phyloP scores from a whole-genome alignment of 208 protist genomes.

The Wallacemonas collosoma region DNA sequence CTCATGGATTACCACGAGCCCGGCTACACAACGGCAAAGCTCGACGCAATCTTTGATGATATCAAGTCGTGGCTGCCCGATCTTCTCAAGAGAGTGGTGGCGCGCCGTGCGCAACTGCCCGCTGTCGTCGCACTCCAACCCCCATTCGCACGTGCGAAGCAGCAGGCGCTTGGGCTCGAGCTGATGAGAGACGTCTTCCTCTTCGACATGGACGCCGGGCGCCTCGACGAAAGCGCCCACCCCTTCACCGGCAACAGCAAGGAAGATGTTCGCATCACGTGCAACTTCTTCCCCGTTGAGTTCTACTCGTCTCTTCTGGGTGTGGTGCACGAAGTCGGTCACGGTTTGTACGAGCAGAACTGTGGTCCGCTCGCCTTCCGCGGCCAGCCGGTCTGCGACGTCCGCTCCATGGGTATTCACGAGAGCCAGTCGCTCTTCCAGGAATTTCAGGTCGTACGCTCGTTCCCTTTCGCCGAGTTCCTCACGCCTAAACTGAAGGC shows the following conservation, averaged over 20 bases:
- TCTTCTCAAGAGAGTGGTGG: slow-evolving; percentile 53
- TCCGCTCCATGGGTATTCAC: slow-evolving; percentile 71
- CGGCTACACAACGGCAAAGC: slow-evolving; percentile 43
- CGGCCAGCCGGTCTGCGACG: slow-evolving; percentile 56
- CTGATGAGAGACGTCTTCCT: slow-evolving; percentile 51
- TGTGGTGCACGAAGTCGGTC: slow-evolving; percentile 78
- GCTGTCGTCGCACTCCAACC: slow-evolving; percentile 9
- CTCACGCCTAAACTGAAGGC: slow-evolving; percentile 40
- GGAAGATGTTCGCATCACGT: slow-evolving; percentile 83
- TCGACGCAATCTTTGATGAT: slow-evolving; percentile 57
- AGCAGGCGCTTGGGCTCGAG: slow-evolving; percentile 36
- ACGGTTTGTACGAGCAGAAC: slow-evolving; percentile 73
- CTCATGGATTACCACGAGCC: slow-evolving; percentile 69
- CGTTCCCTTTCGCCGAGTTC: slow-evolving; percentile 53
- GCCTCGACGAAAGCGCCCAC: slow-evolving; percentile 73
- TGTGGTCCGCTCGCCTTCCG: slow-evolving; percentile 48
- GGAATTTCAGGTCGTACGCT: slow-evolving; percentile 64
- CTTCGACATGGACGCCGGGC: slow-evolving; percentile 76
- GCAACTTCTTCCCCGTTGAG: slow-evolving; percentile 49
- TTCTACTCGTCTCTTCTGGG: slow-evolving; percentile 48
- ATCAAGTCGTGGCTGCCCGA: slow-evolving; percentile 66
- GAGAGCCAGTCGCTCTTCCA: slow-evolving; percentile 81
- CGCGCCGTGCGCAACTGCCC: slow-evolving; percentile 24
- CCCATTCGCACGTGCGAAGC: slow-evolving; percentile 37
- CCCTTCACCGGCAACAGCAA: slow-evolving; percentile 73